phyloP scores from a whole-genome alignment of 345 rosid genomes.

The Geranium brycei region DNA sequence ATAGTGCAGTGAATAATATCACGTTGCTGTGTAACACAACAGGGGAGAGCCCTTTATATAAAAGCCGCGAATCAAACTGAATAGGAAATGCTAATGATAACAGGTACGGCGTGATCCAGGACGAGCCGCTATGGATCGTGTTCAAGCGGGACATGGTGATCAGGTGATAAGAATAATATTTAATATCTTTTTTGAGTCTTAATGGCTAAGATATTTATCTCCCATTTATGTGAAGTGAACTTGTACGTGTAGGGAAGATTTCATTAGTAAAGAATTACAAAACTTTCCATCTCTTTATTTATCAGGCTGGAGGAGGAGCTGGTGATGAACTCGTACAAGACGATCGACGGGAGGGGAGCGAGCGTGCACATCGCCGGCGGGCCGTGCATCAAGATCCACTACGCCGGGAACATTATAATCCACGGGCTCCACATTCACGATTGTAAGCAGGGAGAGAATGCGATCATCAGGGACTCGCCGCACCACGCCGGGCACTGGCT shows the following conservation, averaged over 20 bases:
- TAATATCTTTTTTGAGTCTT: too few relatives aligned
- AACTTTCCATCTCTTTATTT: too few relatives aligned
- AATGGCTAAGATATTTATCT: too few relatives aligned
- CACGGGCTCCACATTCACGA: slow-evolving; percentile 68
- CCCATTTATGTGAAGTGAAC: too few relatives aligned
- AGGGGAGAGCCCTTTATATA: too few relatives aligned
- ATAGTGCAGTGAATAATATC: too few relatives aligned
- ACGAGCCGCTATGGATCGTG: slow-evolving; percentile 66
- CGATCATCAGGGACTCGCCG: slow-evolving; percentile 42
- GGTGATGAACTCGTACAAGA: slow-evolving; percentile 55
- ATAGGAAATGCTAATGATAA: too few relatives aligned
- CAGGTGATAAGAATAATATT: neutral
- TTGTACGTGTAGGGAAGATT: too few relatives aligned
- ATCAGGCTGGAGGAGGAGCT: slow-evolving; percentile 38
- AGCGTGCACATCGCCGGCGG: slow-evolving; percentile 65
- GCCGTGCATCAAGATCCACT: slow-evolving; percentile 64
- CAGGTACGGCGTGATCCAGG: slow-evolving; percentile 42
- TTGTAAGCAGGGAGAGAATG: slow-evolving; percentile 37
- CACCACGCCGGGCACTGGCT: slow-evolving; percentile 43
- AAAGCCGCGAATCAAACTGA: too few relatives aligned
- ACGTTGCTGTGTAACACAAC: too few relatives aligned
- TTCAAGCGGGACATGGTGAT: slow-evolving; percentile 72
- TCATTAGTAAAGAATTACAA: too few relatives aligned
- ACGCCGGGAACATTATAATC: slow-evolving; percentile 49
- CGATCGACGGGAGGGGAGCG: slow-evolving; percentile 70